Evolutionary conservation across 345 rosid genomes (phyloP).

Genomic region (Salix suchowensis): DNA sequence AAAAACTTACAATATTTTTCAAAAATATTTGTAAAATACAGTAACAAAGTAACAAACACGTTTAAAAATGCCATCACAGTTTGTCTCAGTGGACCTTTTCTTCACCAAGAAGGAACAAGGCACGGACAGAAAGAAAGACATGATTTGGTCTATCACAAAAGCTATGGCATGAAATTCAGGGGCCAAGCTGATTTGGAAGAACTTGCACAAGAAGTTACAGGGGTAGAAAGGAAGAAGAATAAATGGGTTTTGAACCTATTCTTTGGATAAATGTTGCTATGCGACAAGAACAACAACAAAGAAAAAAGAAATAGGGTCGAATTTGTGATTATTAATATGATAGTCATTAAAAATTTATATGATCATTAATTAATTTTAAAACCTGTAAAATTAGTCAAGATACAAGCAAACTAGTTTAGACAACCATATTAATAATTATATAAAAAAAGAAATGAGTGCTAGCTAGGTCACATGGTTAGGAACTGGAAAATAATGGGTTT

Average conservation of each 20-base stretch:
- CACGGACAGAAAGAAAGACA: not conserved
- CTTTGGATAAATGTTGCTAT: not conserved
- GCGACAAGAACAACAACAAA: slow-evolving; percentile 11
- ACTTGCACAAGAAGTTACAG: not conserved
- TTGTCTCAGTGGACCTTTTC: not conserved
- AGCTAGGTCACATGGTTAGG: slow-evolving; percentile 13
- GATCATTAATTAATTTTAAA: too few species aligned
- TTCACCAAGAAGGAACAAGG: slow-evolving; percentile 1
- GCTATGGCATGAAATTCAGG: not conserved
- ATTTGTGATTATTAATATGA: too few species aligned
- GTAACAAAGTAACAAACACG: fast-evolving
- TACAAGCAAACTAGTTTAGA: fast-evolving
- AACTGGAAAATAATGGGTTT: not conserved
- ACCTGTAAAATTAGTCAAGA: fast-evolving
- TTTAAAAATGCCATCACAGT: too few species aligned
- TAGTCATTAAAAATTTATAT: too few species aligned
- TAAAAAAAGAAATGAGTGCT: not conserved
- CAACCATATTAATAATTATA: too few species aligned
- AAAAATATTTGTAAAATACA: too few species aligned
- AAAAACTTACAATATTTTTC: too few species aligned
- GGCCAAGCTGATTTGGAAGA: not conserved
- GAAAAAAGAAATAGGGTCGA: slow-evolving; percentile 2
- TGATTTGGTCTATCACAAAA: not conserved
- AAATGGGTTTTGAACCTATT: not conserved
- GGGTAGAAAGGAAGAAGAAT: not conserved